Evolutionary conservation across 352 stramenopile species (phyloP).

Genomic region (Phytophthora foliorum): DNA sequence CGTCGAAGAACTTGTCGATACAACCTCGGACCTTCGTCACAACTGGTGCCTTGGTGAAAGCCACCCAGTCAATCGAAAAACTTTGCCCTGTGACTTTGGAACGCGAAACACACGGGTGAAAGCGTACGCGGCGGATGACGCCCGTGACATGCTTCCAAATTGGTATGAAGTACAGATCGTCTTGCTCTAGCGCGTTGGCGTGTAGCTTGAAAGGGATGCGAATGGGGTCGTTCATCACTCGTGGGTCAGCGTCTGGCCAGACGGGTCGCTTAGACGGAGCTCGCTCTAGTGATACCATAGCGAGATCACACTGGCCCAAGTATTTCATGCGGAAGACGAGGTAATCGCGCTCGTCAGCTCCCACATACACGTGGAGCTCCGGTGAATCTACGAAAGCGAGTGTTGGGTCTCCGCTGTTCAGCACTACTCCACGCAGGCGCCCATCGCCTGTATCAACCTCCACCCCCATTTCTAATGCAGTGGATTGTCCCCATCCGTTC

Average conservation of each 20-base stretch:
- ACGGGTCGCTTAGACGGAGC: slow-evolving; percentile 34
- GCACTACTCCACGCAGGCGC: slow-evolving; percentile 51
- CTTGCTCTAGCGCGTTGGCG: slow-evolving; percentile 24
- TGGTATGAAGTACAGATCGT: slow-evolving; percentile 71
- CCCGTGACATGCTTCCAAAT: slow-evolving; percentile 70
- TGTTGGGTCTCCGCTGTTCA: slow-evolving; percentile 42
- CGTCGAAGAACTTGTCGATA: slow-evolving; percentile 78
- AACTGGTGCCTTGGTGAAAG: slow-evolving; percentile 74
- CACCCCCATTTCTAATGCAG: slow-evolving; percentile 70
- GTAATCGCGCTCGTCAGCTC: slow-evolving; percentile 54
- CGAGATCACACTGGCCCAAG: slow-evolving; percentile 62
- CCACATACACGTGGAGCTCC: slow-evolving; percentile 62
- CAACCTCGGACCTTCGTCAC: slow-evolving; percentile 83
- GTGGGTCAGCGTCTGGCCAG: slow-evolving; percentile 47
- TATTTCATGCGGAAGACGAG: slow-evolving; percentile 76
- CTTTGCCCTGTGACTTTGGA: slow-evolving; percentile 55
- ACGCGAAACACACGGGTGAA: slow-evolving; percentile 61
- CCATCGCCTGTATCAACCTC: slow-evolving; percentile 64
- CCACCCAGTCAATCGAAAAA: slow-evolving; percentile 79
- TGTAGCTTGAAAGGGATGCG: slow-evolving; percentile 64
- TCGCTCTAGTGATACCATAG: slow-evolving; percentile 63
- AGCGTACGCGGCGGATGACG: slow-evolving; percentile 66
- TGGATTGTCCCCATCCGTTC: slow-evolving; percentile 71
- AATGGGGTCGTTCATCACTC: slow-evolving; percentile 57
- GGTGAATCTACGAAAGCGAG: slow-evolving; percentile 71